phyloP scores from a whole-genome alignment of 768 basidiomycete genomes.

The Gloeopeniophorella convolvens region DNA sequence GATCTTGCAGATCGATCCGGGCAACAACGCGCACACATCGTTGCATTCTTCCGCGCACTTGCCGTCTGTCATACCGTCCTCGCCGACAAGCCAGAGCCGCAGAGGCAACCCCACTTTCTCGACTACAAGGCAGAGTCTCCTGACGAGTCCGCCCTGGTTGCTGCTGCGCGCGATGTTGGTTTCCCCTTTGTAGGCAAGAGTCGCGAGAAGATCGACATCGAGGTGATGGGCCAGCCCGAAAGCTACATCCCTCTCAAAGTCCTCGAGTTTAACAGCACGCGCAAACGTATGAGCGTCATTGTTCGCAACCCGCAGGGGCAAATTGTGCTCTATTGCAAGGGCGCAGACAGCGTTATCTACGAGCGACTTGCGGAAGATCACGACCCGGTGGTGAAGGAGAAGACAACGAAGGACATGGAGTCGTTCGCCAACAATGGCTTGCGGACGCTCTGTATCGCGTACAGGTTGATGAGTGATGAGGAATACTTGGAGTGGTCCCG shows the following conservation, averaged over 20 bases:
- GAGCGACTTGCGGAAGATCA: conserved; percentile 73
- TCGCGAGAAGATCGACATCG: conserved; percentile 76
- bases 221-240: conserved; percentile 86
- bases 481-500: conserved; percentile 80
- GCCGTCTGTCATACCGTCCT: conserved; percentile 91
- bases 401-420: conserved; percentile 86
- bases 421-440: conserved; percentile 88
- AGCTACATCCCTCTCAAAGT: conserved; percentile 71
- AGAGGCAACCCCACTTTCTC: conserved; percentile 52
- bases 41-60: conserved; percentile 91
- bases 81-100: conserved; percentile 64
- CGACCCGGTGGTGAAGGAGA: conserved; percentile 64
- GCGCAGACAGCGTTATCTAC: conserved; percentile 95
- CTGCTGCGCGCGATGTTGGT: conserved; percentile 85
- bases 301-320: conserved; percentile 79
- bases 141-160: conserved; percentile 92
- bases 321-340: conserved; percentile 87
- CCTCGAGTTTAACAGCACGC: conserved; percentile 89
- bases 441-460: conserved; percentile 86
- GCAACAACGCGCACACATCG: conserved; percentile 58
- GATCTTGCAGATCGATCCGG: conserved; percentile 59
- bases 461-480: conserved; percentile 68
- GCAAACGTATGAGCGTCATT: conserved; percentile 94
- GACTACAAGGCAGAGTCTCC: conserved; percentile 97
- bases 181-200: conserved; percentile 81